Conservation (phyloP, 2,329 filamentous ascomycete species). For the Exophiala alcalophila region DNA sequence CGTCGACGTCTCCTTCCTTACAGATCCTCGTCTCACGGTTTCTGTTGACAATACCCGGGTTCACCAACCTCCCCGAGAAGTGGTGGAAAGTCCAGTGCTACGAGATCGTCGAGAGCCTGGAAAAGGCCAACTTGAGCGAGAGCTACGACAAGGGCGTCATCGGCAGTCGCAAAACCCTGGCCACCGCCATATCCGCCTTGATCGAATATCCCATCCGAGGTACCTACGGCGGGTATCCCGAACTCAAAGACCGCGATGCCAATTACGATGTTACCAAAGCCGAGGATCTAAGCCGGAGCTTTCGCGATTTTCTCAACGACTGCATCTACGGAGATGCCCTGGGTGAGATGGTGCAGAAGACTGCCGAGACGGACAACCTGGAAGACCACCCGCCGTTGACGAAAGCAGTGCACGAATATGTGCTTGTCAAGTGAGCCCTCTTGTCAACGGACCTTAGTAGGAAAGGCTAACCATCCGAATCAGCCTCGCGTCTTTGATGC, state of each 20-base stretch:
- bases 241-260: constrained; percentile 29
- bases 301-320: constrained; percentile 64
- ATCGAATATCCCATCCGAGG: constrained; percentile 68
- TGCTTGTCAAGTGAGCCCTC: constrained; percentile 64
- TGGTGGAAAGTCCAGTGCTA: constrained; percentile 66
- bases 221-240: constrained; percentile 59
- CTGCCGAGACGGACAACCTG: constrained; percentile 59
- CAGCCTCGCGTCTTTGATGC: constrained; percentile 70
- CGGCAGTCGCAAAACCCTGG: constrained; percentile 70
- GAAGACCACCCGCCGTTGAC: constrained; percentile 62
- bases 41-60: constrained; percentile 63
- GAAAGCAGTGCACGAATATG: constrained; percentile 63
- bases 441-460: constrained; percentile 23
- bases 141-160: constrained; percentile 77
- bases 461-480: constrained; percentile 2
- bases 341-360: constrained; percentile 62
- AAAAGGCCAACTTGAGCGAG: constrained; percentile 68
- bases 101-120: constrained; percentile 60
- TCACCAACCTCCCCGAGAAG: constrained; percentile 59
- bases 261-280: constrained; percentile 60
- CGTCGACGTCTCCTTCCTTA: constrained; percentile 61
- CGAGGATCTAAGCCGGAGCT: constrained; percentile 61
- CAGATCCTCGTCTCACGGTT: constrained; percentile 66
- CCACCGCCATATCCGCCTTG: constrained; percentile 67
- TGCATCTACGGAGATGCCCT: constrained; percentile 67